phyloP scores from a whole-genome alignment of 2,329 filamentous ascomycete species.

The Westerdykella sp. region DNA sequence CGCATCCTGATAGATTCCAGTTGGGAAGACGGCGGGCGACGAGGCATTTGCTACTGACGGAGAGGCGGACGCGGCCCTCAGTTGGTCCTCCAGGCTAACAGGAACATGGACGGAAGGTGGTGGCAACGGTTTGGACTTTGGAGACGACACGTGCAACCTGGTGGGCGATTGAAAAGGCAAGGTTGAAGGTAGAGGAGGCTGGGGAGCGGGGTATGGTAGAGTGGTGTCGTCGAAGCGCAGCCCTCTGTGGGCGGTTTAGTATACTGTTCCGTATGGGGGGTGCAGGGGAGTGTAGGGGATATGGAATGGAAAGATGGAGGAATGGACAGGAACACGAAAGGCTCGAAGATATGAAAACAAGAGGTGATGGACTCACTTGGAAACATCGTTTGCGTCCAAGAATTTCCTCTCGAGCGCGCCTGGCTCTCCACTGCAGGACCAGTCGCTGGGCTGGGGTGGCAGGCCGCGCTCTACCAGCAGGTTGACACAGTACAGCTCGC shows the following conservation, averaged over 20 bases:
- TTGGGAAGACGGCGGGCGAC: conserved; percentile 9
- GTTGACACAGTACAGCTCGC: conserved; percentile 77
- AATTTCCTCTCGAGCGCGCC: conserved; percentile 50
- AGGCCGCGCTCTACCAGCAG: conserved; percentile 52
- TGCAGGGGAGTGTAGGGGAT: neutral
- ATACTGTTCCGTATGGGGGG: too few species aligned
- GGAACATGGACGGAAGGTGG: conserved; percentile 8
- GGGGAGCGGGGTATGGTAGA: conserved; percentile 38
- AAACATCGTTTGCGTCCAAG: conserved; percentile 52
- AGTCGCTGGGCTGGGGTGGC: conserved; percentile 51
- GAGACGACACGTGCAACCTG: conserved; percentile 17
- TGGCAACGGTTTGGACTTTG: neutral
- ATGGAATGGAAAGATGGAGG: neutral
- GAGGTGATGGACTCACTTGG: conserved; percentile 43
- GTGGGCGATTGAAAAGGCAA: conserved; percentile 18
- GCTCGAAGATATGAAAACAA: conserved; percentile 1
- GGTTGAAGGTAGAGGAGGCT: conserved; percentile 20
- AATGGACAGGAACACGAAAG: conserved; percentile 1
- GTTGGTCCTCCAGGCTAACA: conserved; percentile 28
- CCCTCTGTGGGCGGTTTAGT: conserved; percentile 38
- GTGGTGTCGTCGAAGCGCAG: conserved; percentile 53
- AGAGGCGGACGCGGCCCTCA: conserved; percentile 30
- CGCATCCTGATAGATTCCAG: conserved; percentile 1
- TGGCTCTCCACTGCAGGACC: conserved; percentile 49
- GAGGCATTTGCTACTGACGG: conserved; percentile 24